Evolutionary conservation across 2,329 filamentous ascomycete species (phyloP), one percentile per base, ranked within the genome.

Genomic region (Penicillium sp.): DNA sequence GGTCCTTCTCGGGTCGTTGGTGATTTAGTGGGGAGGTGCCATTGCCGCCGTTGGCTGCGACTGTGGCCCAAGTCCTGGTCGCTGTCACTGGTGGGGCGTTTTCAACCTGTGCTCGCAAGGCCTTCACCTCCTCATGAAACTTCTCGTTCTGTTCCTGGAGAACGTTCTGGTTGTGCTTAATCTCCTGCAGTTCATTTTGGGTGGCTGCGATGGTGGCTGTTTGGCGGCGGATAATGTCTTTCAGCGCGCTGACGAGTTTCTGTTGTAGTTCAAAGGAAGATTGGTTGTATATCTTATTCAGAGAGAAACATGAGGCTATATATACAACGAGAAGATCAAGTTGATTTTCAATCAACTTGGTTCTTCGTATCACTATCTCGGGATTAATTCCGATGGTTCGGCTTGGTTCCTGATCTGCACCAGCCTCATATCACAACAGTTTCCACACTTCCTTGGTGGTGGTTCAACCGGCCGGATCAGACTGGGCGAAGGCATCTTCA

Each of bases 111-210:
- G 44, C 29, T 16, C 53, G 53, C 31, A 58, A 29, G 3, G 47
- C 46, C 43, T 35, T 31, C 21, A 60, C 37, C 41, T 58, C 52
- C 19, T 56, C 46, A 4, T 60, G 46, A 5, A 59, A 52, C 44
- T 52, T 58, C 21, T 59, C 53, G 19, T 63, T 63, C 39, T 60
- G 58, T 26, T 51, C 39, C 35, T 53, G 39, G 21, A 58, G 55
- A 6, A 58, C 29, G 6, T 63, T 48, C 48, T 63, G 55, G 48
- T 58, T 37, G n/a, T 57, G 43, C 14, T 57, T 60, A 26, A 59
- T 43, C 56, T 60, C 53, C 26, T 57, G 21, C 2, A 63, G 43
- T 19, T 63, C 51, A 24, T 29, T 27, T 39, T 55, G 19, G 26
- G 48, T 58, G 11, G 56, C 37, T 48, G 45, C 52, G 31, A 61